Evolutionary conservation across 2,329 filamentous ascomycete species (phyloP).

Genomic region (Aspergillus intermedius): DNA sequence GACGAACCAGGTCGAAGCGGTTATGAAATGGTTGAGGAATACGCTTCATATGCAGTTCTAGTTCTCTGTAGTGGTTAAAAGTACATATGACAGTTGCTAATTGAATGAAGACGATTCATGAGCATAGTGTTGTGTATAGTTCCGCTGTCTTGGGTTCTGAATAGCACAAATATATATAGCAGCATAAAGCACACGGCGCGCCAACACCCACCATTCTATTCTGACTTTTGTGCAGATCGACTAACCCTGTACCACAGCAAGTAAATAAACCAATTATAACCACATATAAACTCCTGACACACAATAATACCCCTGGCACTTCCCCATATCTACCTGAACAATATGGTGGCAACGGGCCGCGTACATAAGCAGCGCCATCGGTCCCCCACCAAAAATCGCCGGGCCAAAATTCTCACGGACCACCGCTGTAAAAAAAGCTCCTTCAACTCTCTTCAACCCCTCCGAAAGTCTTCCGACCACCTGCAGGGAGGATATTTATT

Average conservation of each 20-base stretch:
- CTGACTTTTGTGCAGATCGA: no score
- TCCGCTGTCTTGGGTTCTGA: neutral
- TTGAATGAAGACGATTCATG: no score
- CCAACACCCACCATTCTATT: no score
- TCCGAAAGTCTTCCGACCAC: neutral
- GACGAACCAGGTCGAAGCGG: constrained; percentile 18
- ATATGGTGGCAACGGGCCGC: neutral
- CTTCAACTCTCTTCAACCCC: neutral
- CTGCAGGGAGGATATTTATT: neutral
- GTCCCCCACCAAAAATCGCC: constrained; percentile 14
- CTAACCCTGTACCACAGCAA: no score
- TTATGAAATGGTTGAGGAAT: constrained; percentile 31
- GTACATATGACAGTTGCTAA: no score
- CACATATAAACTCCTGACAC: no score
- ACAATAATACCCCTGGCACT: neutral
- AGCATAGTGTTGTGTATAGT: neutral
- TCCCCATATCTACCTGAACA: neutral
- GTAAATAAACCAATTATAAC: no score
- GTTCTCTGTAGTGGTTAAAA: neutral
- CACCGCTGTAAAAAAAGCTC: neutral
- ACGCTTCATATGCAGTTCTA: constrained; percentile 23
- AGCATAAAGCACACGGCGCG: neutral
- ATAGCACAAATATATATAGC: neutral
- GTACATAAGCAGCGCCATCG: neutral
- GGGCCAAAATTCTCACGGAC: constrained; percentile 18